Evolutionary conservation across 139 green algal species (phyloP), one percentile per base, ranked within the genome.

Genomic region (Micractinium conductrix): DNA sequence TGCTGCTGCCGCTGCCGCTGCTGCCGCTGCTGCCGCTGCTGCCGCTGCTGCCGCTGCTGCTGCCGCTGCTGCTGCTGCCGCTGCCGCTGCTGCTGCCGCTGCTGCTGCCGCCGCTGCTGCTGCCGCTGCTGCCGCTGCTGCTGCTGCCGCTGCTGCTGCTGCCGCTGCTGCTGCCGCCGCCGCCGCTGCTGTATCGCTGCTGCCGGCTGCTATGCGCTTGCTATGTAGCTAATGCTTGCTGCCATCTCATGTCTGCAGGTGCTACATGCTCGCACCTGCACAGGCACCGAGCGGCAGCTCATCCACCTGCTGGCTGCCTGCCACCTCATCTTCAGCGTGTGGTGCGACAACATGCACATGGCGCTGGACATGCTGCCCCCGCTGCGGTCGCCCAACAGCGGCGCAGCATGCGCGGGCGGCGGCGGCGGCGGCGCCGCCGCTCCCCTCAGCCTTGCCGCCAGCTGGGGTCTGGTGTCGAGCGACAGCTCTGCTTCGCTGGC

Each of bases 241-340:
- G n/a, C n/a, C n/a, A n/a, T n/a, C n/a, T n/a, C n/a, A n/a, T n/a
- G n/a, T n/a, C n/a, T 70, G 45, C 45, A 69, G 50, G 69, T 91
- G 35, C 85, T 91, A n/a, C 80, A 90, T 33, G 70, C 87, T 6
- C 67, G 82, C 43, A 84, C 87, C 28, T 90, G 87, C 55, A 84
- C 82, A 10, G 33, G 45, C 48, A 88, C 87, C 10, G 87, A 60
- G 40, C 67, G 68, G 28, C 42, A 86, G 30, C 48, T 90, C 22
- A 42, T 76, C 4, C 42, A 81, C 58, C 81, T 91, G 19, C n/a
- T 91, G 24, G 73, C 74, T 5, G 85, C 73, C 42, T 90, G 84
- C 80, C 87, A 90, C 74, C 44, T 80, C 37, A 91, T 91, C 30
- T 91, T 73, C 55, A 85, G 63, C 12, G 19, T 42, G 12, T 85